Conservation (phyloP, 1,284 basidiomycete genomes). For the Austroboletus niveus region DNA sequence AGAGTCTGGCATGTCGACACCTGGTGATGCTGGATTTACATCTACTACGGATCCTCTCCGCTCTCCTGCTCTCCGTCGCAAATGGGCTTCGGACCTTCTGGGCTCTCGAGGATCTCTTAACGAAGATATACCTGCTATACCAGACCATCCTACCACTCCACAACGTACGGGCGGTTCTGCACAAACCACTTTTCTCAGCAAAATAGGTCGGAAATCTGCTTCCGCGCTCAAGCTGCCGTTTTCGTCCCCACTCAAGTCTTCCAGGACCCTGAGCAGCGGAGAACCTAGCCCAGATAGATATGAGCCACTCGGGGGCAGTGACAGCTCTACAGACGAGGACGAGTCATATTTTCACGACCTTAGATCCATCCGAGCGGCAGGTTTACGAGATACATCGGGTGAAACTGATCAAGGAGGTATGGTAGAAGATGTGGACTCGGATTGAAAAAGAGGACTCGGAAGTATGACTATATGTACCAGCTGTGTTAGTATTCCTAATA, state of each 20-base stretch:
- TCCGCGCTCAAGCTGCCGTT: constrained; percentile 48
- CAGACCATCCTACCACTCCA: constrained; percentile 5
- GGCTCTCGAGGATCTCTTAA: constrained; percentile 26
- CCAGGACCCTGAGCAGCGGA: constrained; percentile 23
- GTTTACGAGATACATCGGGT: constrained; percentile 5
- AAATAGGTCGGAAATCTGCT: constrained; percentile 51
- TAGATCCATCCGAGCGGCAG: constrained; percentile 22
- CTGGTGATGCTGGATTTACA: constrained; percentile 24
- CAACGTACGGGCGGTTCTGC: constrained; percentile 13
- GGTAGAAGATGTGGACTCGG: constrained; percentile 22
- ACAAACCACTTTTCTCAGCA: constrained; percentile 21
- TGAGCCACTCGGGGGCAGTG: constrained; percentile 58
- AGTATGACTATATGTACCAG: background rate
- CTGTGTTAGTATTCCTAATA: background rate
- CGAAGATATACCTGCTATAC: constrained; percentile 12
- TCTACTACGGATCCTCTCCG: constrained; percentile 38
- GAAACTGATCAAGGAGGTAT: constrained; percentile 22
- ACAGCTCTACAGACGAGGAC: constrained; percentile 60
- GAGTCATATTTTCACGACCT: constrained; percentile 37
- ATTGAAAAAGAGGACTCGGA: constrained; percentile 8
- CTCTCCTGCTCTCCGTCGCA: constrained; percentile 42
- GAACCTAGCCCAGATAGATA: constrained; percentile 31
- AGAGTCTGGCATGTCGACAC: constrained; percentile 28
- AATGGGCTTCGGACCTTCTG: constrained; percentile 47
- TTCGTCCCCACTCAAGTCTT: constrained; percentile 34